Conservation (phyloP, 2,329 filamentous ascomycete genomes). For the Diplodia mutila region DNA sequence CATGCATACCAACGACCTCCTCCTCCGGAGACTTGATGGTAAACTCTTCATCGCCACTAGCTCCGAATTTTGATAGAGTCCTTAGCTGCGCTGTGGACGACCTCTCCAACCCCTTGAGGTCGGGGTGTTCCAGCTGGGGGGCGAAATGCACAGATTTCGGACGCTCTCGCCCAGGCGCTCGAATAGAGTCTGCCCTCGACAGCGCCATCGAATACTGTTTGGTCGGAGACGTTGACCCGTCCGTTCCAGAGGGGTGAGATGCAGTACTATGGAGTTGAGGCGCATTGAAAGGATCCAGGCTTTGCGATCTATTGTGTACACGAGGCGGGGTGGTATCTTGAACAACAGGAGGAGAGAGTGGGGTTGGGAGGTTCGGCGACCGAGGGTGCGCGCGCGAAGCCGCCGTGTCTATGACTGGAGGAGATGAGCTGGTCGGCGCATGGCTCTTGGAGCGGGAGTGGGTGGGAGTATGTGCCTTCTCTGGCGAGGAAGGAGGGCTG, state of each 20-base stretch:
- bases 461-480: conserved; percentile 32
- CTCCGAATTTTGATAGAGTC: conserved; percentile 75
- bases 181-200: conserved; percentile 43
- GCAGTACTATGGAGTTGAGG: conserved; percentile 53
- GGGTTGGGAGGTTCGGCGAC: not conserved
- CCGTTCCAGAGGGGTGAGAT: conserved; percentile 42
- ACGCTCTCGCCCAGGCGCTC: conserved; percentile 37
- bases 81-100: conserved; percentile 90
- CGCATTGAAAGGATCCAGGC: conserved; percentile 34
- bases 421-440: conserved; percentile 30
- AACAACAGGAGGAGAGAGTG: not conserved
- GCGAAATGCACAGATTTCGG: conserved; percentile 35
- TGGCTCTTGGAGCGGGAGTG: conserved; percentile 46
- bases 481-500: conserved; percentile 35
- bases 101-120: conserved; percentile 79
- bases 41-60: conserved; percentile 75
- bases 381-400: not conserved
- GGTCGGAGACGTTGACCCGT: conserved; percentile 50
- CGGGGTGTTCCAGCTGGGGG: conserved; percentile 49
- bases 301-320: conserved; percentile 15
- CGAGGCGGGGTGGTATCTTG: conserved; percentile 8
- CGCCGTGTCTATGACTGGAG: conserved; percentile 4
- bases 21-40: conserved; percentile 75
- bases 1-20: conserved; percentile 85
- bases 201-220: conserved; percentile 49